These are phyloP conservation scores for Calocybe gambosa DNA, from an alignment of 1,284 basidiomycete species.

Conservation along the genomic window DNA sequence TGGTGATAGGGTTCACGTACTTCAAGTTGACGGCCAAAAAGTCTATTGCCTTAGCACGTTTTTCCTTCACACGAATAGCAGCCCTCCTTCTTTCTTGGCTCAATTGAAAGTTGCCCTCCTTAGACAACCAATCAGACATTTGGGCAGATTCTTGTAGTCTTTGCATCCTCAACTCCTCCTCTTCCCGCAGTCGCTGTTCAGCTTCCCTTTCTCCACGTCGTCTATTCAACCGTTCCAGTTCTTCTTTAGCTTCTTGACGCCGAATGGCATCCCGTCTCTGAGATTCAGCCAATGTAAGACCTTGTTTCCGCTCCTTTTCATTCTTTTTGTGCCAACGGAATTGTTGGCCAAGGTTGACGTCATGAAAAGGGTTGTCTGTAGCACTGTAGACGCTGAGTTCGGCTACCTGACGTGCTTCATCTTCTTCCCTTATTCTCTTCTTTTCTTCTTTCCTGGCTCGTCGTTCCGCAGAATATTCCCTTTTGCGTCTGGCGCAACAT, in stretches of 20 bases:
- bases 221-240: constrained; percentile 87
- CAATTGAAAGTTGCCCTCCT: constrained; percentile 96
- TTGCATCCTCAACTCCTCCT: constrained; percentile 87
- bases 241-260: constrained; percentile 89
- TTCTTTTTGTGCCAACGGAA: constrained; percentile 99
- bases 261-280: constrained; percentile 77
- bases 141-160: constrained; percentile 89
- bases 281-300: constrained; percentile 76
- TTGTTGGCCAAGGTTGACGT: constrained; percentile 90
- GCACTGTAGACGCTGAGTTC: constrained; percentile 92
- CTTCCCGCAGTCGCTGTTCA: constrained; percentile 83
- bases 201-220: constrained; percentile 89
- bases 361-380: constrained; percentile 95
- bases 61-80: constrained; percentile 91
- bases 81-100: constrained; percentile 91
- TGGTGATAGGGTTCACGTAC: constrained; percentile 68
- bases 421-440: constrained; percentile 75
- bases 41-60: constrained; percentile 93
- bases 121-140: constrained; percentile 97
- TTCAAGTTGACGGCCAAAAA: constrained; percentile 91
- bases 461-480: constrained; percentile 75
- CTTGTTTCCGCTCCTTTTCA: constrained; percentile 90
- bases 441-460: constrained; percentile 78
- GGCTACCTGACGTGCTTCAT: constrained; percentile 82
- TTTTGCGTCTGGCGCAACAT: constrained; percentile 50